Conservation (phyloP, 1,139 yeast species). For the Pichia sp. region DNA sequence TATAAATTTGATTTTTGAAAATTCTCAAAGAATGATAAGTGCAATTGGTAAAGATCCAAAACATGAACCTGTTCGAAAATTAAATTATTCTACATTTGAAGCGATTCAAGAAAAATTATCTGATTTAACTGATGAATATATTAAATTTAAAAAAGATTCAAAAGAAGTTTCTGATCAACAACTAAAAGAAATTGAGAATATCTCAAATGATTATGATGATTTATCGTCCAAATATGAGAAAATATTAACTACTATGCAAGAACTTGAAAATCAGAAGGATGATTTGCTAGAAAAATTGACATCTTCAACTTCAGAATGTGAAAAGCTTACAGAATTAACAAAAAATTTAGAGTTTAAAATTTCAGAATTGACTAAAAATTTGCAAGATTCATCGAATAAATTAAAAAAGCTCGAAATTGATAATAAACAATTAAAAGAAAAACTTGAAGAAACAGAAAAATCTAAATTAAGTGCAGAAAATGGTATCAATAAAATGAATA, state of each 20-base stretch:
- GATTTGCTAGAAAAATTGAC: conserved; percentile 16
- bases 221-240: conserved; percentile 18
- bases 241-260: conserved; percentile 16
- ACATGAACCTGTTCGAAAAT: conserved; percentile 57
- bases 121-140: conserved; percentile 30
- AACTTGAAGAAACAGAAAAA: conserved; percentile 34
- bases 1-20: conserved; percentile 62
- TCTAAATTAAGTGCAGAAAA: conserved; percentile 71
- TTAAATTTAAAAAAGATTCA: conserved; percentile 31
- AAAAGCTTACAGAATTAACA: conserved; percentile 14
- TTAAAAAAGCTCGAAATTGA: conserved; percentile 31
- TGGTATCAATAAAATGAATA: conserved; percentile 86
- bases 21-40: conserved; percentile 59
- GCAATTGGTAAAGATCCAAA: conserved; percentile 73
- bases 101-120: conserved; percentile 44
- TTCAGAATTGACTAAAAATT: conserved; percentile 19
- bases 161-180: conserved; percentile 20
- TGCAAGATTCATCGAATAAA: conserved; percentile 30
- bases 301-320: conserved; percentile 18
- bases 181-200: conserved; percentile 24
- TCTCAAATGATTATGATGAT: conserved; percentile 21
- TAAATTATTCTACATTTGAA: conserved; percentile 69
- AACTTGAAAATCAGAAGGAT: conserved; percentile 16
- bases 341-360: conserved; percentile 22
- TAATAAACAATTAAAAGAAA: conserved; percentile 34